phyloP scores from a whole-genome alignment of 495 filamentous ascomycete species.

The Penicillium argentinense region DNA sequence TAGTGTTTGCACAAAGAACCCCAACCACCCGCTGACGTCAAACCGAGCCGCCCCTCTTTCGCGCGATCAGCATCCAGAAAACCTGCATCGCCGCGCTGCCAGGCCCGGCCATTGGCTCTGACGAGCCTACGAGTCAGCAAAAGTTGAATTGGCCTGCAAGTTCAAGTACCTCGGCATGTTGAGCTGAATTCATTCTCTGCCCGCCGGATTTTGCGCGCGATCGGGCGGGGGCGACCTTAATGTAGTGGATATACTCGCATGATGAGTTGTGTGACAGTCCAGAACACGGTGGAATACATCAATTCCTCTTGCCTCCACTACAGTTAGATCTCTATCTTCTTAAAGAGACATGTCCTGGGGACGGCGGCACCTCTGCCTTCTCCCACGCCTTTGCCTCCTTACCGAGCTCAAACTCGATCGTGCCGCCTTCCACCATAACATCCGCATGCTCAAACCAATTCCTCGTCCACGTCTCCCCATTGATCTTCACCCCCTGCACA shows the following conservation, averaged over 20 bases:
- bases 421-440: slow-evolving; percentile 61
- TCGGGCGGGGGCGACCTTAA: too few species aligned
- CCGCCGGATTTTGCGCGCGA: too few species aligned
- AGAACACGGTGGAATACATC: too few species aligned
- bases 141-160: too few species aligned
- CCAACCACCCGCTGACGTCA: slow-evolving; percentile 3
- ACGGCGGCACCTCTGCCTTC: slow-evolving; percentile 57
- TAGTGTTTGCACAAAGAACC: too few species aligned
- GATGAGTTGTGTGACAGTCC: too few species aligned
- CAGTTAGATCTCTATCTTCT: too few species aligned
- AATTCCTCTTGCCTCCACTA: too few species aligned
- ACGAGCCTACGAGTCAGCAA: neutral
- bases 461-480: slow-evolving; percentile 39
- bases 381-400: slow-evolving; percentile 53
- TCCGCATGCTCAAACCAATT: slow-evolving; percentile 65
- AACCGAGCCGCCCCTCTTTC: neutral
- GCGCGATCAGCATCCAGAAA: neutral
- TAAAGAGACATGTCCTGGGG: slow-evolving; percentile 29
- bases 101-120: neutral
- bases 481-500: slow-evolving; percentile 49
- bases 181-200: too few species aligned
- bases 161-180: too few species aligned
- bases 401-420: slow-evolving; percentile 62
- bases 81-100: neutral
- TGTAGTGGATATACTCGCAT: too few species aligned